Conservation (phyloP, 2,329 filamentous ascomycete genomes). For the Colletotrichum spaethianum region DNA sequence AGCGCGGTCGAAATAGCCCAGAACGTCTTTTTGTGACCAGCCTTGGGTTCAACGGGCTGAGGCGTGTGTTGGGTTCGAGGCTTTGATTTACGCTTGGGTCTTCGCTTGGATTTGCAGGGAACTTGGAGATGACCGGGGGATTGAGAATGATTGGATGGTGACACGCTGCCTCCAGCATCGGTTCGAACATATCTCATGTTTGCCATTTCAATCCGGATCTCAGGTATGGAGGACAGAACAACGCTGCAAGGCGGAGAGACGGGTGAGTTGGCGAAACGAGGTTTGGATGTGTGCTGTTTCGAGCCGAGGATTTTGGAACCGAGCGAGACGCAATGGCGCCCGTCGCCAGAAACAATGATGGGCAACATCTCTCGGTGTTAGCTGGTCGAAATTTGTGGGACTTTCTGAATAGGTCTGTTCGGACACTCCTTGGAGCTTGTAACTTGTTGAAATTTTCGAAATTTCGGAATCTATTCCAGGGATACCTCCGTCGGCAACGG, state of each 20-base stretch:
- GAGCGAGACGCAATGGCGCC: neutral
- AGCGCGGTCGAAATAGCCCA: neutral
- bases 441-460: neutral
- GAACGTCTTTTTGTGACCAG: neutral
- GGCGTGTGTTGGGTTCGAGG: neutral
- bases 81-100: neutral
- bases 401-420: neutral
- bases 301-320: no score
- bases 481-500: no score
- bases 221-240: neutral
- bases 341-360: no score
- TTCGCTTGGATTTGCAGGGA: neutral
- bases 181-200: neutral
- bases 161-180: constrained; percentile 1
- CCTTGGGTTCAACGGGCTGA: neutral
- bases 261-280: no score
- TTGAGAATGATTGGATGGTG: neutral
- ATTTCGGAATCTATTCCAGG: no score
- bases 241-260: neutral
- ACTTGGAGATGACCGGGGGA: constrained; percentile 15
- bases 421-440: neutral
- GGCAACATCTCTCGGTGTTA: neutral
- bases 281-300: no score
- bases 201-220: constrained; percentile 10
- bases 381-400: accelerated